phyloP scores from a whole-genome alignment of 148 eudicot genomes.

The Arctostaphylos glauca region DNA sequence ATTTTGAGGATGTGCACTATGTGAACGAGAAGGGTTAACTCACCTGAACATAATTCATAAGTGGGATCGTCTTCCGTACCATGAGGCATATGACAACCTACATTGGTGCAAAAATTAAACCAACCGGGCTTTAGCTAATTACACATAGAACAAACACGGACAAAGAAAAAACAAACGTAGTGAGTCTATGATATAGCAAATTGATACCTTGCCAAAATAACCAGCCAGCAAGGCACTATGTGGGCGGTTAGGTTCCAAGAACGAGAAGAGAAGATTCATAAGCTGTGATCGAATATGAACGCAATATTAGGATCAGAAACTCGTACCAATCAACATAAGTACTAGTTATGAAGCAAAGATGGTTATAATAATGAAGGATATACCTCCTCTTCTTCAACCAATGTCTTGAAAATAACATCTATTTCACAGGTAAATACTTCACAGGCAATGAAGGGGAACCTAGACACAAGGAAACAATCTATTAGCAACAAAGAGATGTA shows the following conservation, averaged over 20 bases:
- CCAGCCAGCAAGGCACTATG: slow-evolving; percentile 94
- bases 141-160: slow-evolving; percentile 9
- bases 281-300: slow-evolving; percentile 49
- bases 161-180: not conserved
- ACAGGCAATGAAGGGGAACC: slow-evolving; percentile 94
- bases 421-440: slow-evolving; percentile 98
- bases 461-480: slow-evolving; percentile 24
- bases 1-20: not conserved
- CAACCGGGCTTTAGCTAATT: slow-evolving; percentile 2
- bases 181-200: not conserved
- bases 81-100: slow-evolving; percentile 96
- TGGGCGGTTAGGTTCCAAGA: slow-evolving; percentile 79
- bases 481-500: not conserved
- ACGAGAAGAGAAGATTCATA: slow-evolving; percentile 89
- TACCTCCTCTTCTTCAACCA: slow-evolving; percentile 98
- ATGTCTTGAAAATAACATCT: slow-evolving; percentile 90
- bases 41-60: slow-evolving; percentile 96
- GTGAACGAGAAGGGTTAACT: slow-evolving; percentile 21
- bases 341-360: not conserved
- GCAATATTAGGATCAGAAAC: slow-evolving; percentile 6
- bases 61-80: slow-evolving; percentile 84
- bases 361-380: slow-evolving; percentile 1
- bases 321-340: not conserved
- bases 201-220: slow-evolving; percentile 83
- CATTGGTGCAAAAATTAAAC: slow-evolving; percentile 8